phyloP scores from a whole-genome alignment of 163 green algal genomes.

The Volvox carteri region DNA sequence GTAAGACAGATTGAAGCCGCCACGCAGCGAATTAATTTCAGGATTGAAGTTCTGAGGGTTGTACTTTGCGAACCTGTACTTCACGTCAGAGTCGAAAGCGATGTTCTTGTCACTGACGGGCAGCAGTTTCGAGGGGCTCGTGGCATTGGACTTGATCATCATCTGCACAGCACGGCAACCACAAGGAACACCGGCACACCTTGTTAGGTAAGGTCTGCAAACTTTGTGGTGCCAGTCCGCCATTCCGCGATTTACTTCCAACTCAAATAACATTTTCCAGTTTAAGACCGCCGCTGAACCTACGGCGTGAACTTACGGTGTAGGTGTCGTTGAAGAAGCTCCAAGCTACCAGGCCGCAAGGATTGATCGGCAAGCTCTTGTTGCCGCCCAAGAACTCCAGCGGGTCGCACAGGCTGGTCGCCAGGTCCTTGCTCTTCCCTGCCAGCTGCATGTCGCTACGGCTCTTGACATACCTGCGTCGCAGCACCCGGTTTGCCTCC shows the following conservation, averaged over 20 bases:
- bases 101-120: slow-evolving; percentile 46
- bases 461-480: slow-evolving; percentile 85
- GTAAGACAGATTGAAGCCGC: slow-evolving; percentile 70
- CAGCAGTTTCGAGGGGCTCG: slow-evolving; percentile 3
- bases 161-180: slow-evolving; percentile 20
- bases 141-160: background rate
- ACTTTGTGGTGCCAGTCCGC: no score
- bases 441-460: slow-evolving; percentile 85
- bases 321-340: slow-evolving; percentile 98
- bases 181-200: no score
- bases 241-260: no score
- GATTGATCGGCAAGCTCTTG: slow-evolving; percentile 79
- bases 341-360: slow-evolving; percentile 95
- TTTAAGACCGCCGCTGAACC: no score
- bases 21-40: slow-evolving; percentile 64
- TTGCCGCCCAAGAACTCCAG: slow-evolving; percentile 69
- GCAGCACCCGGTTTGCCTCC: no score
- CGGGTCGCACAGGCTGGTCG: slow-evolving; percentile 72
- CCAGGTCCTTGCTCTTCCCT: slow-evolving; percentile 47
- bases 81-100: slow-evolving; percentile 78
- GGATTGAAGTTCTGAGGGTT: slow-evolving; percentile 81
- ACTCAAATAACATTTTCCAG: no score
- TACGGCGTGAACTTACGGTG: slow-evolving; percentile 55
- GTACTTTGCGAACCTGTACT: slow-evolving; percentile 79
- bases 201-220: no score